Evolutionary conservation across 2,329 filamentous ascomycete genomes (phyloP).

Genomic region (Plectosphaerella sp.): DNA sequence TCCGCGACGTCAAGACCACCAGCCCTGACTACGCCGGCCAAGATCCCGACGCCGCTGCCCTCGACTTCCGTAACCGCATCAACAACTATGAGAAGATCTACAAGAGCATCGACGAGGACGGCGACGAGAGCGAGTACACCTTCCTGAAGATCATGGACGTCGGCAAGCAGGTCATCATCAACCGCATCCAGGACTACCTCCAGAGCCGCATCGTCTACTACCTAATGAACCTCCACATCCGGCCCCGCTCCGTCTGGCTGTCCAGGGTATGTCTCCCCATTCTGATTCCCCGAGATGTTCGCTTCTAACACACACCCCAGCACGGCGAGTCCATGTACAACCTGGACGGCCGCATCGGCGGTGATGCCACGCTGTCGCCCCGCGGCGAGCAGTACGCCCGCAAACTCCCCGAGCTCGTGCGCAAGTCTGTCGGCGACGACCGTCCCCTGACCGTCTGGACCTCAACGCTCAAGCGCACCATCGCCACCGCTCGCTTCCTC

Average conservation of each 20-base stretch:
- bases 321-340: slow-evolving; percentile 96
- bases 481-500: slow-evolving; percentile 83
- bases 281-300: background rate
- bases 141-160: slow-evolving; percentile 98
- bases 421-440: slow-evolving; percentile 72
- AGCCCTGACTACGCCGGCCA: slow-evolving; percentile 93
- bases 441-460: slow-evolving; percentile 60
- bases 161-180: slow-evolving; percentile 94
- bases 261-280: slow-evolving; percentile 60
- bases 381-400: slow-evolving; percentile 85
- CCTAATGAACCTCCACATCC: slow-evolving; percentile 97
- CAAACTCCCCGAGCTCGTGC: slow-evolving; percentile 78
- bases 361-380: slow-evolving; percentile 80
- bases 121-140: slow-evolving; percentile 78
- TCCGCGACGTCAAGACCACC: slow-evolving; percentile 93
- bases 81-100: slow-evolving; percentile 97
- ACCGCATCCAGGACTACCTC: slow-evolving; percentile 92
- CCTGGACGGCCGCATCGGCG: slow-evolving; percentile 83
- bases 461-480: slow-evolving; percentile 71
- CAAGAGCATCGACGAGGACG: slow-evolving; percentile 78
- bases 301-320: slow-evolving; percentile 33
- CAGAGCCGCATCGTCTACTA: slow-evolving; percentile 97
- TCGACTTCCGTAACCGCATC: slow-evolving; percentile 91
- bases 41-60: slow-evolving; percentile 85
- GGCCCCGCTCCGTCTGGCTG: slow-evolving; percentile 92